These are phyloP conservation scores for Alternaria sp. DNA, from an alignment of 2,329 filamentous ascomycete species.

Conservation along the genomic window DNA sequence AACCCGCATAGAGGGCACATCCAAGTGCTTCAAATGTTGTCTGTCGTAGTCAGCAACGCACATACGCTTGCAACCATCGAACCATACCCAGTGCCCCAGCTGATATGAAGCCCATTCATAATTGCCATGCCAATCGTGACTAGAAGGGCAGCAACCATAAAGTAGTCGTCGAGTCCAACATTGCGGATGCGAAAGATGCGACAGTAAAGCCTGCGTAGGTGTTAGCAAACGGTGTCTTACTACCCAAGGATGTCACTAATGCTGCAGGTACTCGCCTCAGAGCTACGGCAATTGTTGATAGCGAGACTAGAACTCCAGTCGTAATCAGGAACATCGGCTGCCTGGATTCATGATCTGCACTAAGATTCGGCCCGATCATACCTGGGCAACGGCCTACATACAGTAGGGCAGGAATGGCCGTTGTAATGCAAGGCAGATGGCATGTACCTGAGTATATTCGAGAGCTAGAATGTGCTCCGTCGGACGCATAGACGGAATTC, in stretches of 20 bases:
- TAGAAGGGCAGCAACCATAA: not conserved
- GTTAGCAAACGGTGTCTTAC: not conserved
- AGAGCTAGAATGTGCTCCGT: not conserved
- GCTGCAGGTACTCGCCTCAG: not conserved
- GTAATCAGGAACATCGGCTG: not conserved
- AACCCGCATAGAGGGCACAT: not conserved
- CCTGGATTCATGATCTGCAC: not conserved
- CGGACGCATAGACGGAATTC: not conserved
- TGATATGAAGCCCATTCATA: conserved; percentile 3
- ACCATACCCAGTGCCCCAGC: conserved; percentile 6
- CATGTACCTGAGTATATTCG: not conserved
- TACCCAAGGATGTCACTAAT: not conserved
- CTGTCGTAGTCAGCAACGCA: not conserved
- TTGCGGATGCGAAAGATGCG: not conserved
- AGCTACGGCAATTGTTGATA: not conserved
- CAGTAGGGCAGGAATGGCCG: not conserved
- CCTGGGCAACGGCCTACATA: not conserved
- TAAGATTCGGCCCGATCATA: not conserved
- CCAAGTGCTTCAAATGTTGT: not conserved
- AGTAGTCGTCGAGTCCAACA: not conserved
- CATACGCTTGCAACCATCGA: not conserved
- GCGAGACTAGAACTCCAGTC: not conserved
- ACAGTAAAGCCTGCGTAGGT: not conserved
- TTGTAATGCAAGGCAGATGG: not conserved
- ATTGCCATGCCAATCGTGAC: conserved; percentile 2